Conservation (phyloP, 257 asterid genomes). For the Ilex asprella region DNA sequence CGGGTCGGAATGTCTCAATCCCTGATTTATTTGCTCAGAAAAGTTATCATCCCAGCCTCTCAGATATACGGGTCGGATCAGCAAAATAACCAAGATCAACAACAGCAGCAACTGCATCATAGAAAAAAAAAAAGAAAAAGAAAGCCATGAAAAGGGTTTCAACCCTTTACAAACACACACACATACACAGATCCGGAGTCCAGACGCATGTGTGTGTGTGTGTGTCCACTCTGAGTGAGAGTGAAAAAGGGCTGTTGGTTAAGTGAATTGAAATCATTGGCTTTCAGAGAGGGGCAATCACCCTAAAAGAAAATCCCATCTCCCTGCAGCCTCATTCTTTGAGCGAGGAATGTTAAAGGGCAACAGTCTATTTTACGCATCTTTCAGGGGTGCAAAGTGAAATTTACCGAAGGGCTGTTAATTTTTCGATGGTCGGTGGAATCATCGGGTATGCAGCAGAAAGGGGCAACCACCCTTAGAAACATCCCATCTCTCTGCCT, state of each 20-base stretch:
- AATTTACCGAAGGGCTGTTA: constrained; percentile 1
- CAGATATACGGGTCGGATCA: not conserved
- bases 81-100: not conserved
- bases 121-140: too few species aligned
- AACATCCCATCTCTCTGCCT: constrained; percentile 11
- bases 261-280: constrained; percentile 14
- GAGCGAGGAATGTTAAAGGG: too few species aligned
- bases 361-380: too few species aligned
- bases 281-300: constrained; percentile 30
- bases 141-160: too few species aligned
- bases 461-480: constrained; percentile 22
- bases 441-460: not conserved
- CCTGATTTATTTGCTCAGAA: not conserved
- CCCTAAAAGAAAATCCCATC: constrained; percentile 21
- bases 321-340: not conserved
- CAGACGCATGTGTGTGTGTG: too few species aligned
- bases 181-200: too few species aligned
- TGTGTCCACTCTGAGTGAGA: constrained; percentile 5
- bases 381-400: too few species aligned
- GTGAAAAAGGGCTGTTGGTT: constrained; percentile 16
- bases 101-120: too few species aligned
- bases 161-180: too few species aligned
- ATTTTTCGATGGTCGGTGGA: not conserved
- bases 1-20: constrained; percentile 7
- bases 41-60: constrained; percentile 16